Percentiles rank a stretch among this genome's conserved stretches.
Conservation (phyloP, 2,329 filamentous ascomycete species). For the Zymoseptoria brevis region DNA sequence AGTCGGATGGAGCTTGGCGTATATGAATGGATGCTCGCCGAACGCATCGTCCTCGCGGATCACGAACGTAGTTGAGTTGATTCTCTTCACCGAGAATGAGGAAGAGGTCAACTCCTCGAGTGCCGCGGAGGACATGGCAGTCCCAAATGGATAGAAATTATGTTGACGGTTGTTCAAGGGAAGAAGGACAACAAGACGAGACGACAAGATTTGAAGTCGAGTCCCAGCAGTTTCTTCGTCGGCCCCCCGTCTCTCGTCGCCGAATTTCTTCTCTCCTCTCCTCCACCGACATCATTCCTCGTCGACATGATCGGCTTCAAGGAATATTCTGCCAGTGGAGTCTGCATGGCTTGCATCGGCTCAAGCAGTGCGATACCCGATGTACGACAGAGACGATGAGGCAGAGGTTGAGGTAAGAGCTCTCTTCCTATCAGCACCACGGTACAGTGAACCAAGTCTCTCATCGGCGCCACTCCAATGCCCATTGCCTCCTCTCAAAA, state of each 20-base stretch:
- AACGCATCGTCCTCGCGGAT: slow-evolving; percentile 39
- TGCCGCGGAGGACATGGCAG: not conserved
- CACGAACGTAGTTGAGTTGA: slow-evolving; percentile 40
- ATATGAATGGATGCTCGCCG: slow-evolving; percentile 40
- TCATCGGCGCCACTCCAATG: not conserved
- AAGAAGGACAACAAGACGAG: too few species aligned
- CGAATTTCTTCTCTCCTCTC: not conserved
- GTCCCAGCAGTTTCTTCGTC: not conserved
- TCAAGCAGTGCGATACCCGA: not conserved
- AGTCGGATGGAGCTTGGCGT: slow-evolving; percentile 35
- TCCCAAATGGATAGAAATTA: too few species aligned
- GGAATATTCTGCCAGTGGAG: not conserved
- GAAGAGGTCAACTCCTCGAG: not conserved
- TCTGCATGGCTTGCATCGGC: not conserved
- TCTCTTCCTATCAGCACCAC: not conserved
- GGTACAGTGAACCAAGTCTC: not conserved
- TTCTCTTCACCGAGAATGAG: slow-evolving; percentile 30
- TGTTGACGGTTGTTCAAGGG: too few species aligned
- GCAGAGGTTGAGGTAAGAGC: not conserved
- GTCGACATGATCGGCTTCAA: not conserved
- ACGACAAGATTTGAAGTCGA: too few species aligned
- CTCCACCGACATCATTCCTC: not conserved
- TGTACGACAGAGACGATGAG: not conserved
- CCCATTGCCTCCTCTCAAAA: not conserved
- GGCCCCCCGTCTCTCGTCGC: not conserved